Evolutionary conservation across 192 early-diverging fungal genomes (phyloP), one percentile per base, ranked within the genome.

Genomic region (Coemansia sp.): DNA sequence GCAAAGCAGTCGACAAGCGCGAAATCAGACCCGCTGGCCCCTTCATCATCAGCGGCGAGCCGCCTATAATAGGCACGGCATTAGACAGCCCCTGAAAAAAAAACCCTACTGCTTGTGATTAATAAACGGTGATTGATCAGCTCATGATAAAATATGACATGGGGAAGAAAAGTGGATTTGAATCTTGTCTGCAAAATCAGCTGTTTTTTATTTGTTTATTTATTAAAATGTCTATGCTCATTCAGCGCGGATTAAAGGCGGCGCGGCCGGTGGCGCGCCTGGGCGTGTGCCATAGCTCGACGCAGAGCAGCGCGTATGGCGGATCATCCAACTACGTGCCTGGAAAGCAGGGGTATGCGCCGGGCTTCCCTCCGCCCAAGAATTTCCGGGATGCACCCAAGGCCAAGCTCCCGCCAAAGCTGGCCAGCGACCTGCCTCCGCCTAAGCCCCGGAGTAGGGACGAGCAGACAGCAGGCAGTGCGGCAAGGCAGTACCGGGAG

Each of bases 341-440:
- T 0, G 82, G 82, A 2, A 76, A 76, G 62, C 74, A 76, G 24
- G 82, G 82, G 11, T 84, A 76, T 40, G 77, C 77, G 38, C 82
- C 82, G 11, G 82, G 82, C 1, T 84, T 84, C 24, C 76, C 70
- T 11, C 82, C 82, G 13, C 82, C 82, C 1, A 73, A 66, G 36
- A 38, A 65, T 26, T 57, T 33, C 33, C 34, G 60, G 6, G 60
- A 40, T 7, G 60, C 60, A 24, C 35, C 55, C 3, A 45, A 55
- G 14, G 28, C 16, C 26, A 62, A 66, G 34, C 74, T 60, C 1
- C 31, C 36, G 31, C 57, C 64, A n/a, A 33, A 28, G 9, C 20
- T 50, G 6, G 59, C 53, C 35, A 69, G 31, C 24, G 73, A 71
- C 40, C 55, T 73, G 14, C 74, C 68, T 1, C 53, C 48, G 18